These are phyloP conservation scores for Vigna unguiculata DNA, from an alignment of 306 rosid species.

Conservation along the genomic window DNA sequence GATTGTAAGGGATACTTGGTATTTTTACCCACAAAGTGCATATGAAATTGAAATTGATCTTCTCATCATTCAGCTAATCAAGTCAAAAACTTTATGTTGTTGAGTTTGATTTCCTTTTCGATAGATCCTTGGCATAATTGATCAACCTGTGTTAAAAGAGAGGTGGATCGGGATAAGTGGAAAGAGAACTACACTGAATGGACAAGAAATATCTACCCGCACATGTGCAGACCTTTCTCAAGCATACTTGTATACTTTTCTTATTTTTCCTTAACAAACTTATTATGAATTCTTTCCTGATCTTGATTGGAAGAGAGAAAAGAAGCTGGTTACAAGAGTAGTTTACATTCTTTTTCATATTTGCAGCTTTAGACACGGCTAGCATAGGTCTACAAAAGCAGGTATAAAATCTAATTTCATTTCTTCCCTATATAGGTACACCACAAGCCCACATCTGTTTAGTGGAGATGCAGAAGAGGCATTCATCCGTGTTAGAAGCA, in stretches of 20 bases:
- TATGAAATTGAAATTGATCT: conserved; percentile 27
- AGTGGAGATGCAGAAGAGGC: conserved; percentile 83
- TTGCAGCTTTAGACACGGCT: conserved; percentile 35
- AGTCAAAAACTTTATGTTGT: conserved; percentile 16
- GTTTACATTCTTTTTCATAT: conserved; percentile 32
- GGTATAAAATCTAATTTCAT: conserved; percentile 19
- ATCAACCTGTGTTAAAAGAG: conserved; percentile 90
- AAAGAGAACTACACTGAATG: conserved; percentile 77
- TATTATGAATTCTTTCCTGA: conserved; percentile 10
- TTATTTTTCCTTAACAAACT: conserved; percentile 30
- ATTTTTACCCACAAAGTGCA: not conserved
- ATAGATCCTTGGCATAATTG: conserved; percentile 92
- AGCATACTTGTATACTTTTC: conserved; percentile 77
- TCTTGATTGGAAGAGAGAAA: conserved; percentile 26
- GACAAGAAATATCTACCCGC: conserved; percentile 81
- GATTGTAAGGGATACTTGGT: conserved; percentile 5
- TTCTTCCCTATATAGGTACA: conserved; percentile 61
- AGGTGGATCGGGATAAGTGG: conserved; percentile 93
- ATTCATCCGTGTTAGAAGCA: conserved; percentile 80
- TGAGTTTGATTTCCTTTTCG: conserved; percentile 36
- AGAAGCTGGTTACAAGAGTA: conserved; percentile 14
- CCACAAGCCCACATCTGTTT: conserved; percentile 96
- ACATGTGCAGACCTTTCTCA: conserved; percentile 68
- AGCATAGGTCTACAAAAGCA: conserved; percentile 11
- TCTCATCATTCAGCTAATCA: conserved; percentile 26